These are phyloP conservation scores for Solidago caesia DNA, from an alignment of 129 eudicot genomes.

Conservation along the genomic window DNA sequence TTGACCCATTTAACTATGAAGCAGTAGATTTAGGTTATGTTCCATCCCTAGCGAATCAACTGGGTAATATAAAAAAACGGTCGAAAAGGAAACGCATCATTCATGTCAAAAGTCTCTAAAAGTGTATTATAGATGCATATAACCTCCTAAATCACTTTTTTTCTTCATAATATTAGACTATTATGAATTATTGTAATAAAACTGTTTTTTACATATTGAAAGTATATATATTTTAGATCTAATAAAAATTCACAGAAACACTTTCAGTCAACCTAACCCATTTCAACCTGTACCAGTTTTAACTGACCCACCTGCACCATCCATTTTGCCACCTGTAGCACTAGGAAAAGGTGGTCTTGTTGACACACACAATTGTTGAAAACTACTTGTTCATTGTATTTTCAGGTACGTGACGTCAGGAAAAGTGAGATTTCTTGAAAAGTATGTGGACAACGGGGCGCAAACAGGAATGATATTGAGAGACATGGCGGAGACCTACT, in stretches of 20 bases:
- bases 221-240: too few relatives aligned
- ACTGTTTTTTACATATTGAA: too few relatives aligned
- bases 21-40: neutral
- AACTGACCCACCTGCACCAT: neutral
- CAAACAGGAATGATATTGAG: conserved; percentile 69
- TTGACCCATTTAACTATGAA: neutral
- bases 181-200: too few relatives aligned
- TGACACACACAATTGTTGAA: neutral
- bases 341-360: conserved; percentile 10
- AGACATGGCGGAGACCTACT: conserved; percentile 73
- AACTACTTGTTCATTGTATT: conserved; percentile 14
- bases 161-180: too few relatives aligned
- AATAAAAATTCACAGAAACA: too few relatives aligned
- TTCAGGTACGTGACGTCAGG: conserved; percentile 87
- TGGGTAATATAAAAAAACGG: neutral
- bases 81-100: neutral
- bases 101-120: neutral
- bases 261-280: neutral
- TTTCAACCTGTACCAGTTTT: neutral
- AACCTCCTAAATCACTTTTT: neutral
- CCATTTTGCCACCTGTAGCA: neutral
- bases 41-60: neutral
- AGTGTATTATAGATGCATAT: neutral
- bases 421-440: conserved; percentile 75
- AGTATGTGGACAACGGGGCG: conserved; percentile 65